phyloP scores from a whole-genome alignment of 1,284 basidiomycete species.

The Trichosporon sp. region DNA sequence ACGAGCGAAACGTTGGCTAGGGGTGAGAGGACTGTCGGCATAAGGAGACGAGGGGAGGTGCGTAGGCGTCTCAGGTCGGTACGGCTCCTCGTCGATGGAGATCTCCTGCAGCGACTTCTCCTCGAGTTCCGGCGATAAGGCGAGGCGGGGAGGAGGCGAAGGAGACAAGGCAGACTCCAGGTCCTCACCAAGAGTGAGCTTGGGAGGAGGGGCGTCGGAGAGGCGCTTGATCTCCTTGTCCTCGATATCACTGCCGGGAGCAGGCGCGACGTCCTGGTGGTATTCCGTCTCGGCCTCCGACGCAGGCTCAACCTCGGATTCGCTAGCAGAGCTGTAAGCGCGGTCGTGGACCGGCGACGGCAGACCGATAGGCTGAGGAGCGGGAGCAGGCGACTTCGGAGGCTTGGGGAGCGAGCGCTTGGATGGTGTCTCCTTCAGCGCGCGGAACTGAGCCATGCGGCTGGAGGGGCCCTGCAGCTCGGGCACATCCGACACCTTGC shows the following conservation, averaged over 20 bases:
- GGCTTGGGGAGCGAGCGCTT: slow-evolving; percentile 17
- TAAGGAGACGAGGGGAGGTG: background rate
- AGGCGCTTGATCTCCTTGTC: slow-evolving; percentile 2
- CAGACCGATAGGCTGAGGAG: slow-evolving; percentile 29
- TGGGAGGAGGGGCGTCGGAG: slow-evolving; percentile 2
- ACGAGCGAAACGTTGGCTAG: slow-evolving; percentile 3
- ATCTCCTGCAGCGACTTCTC: slow-evolving; percentile 4
- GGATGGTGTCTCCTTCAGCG: slow-evolving; percentile 9
- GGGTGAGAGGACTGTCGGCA: background rate
- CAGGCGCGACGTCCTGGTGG: background rate
- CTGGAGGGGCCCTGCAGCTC: slow-evolving; percentile 41
- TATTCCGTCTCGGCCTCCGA: background rate
- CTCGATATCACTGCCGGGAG: background rate
- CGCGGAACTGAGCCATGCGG: slow-evolving; percentile 25
- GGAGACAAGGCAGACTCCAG: background rate
- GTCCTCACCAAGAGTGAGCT: slow-evolving; percentile 3
- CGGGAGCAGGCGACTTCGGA: slow-evolving; percentile 32
- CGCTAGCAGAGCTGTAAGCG: background rate
- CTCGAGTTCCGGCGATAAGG: slow-evolving; percentile 8
- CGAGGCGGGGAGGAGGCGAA: slow-evolving; percentile 1
- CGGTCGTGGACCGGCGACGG: slow-evolving; percentile 32
- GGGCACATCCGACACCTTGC: slow-evolving; percentile 22
- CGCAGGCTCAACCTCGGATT: background rate
- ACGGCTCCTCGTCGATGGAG: background rate
- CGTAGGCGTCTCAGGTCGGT: background rate